Evolutionary conservation across 768 basidiomycete genomes (phyloP), one percentile per base, ranked within the genome.

Genomic region (Boletus rufocinnamomeus): DNA sequence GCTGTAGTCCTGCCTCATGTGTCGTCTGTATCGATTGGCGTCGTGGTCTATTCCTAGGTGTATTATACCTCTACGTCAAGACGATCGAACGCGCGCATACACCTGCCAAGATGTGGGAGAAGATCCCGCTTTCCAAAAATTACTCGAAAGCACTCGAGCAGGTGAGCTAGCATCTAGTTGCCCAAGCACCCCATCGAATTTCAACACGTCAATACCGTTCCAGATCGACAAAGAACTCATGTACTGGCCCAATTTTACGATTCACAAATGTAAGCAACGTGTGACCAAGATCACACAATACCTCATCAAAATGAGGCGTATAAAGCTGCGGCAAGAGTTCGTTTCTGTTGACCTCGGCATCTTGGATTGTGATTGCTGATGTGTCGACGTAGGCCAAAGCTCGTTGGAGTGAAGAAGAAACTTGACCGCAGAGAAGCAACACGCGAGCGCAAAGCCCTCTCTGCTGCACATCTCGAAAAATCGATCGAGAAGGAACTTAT

Each of bases 241-340:
- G n/a, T 93, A 98, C 72, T 98, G 97, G 97, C 96, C 97, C 5
- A 95, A 95, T 67, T 98, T 96, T 74, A 87, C 86, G 34, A 90
- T 95, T 54, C 97, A 98, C 79, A 98, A 98, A 77, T 98, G 97
- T 84, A 99, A 99, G 80, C 97, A 99, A 76, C 86, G 97, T 46
- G 82, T 98, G 32, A 99, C 97, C 13, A 99, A 98, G 79, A 98
- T 99, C 66, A 98, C 96, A 0, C 97, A 99, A 72, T 98, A 98
- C 70, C 84, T 99, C 63, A 98, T 98, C 74, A 95, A 97, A 80
- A 97, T 98, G 95, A 84, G 96, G 58, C 86, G 91, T 44, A 75
- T 96, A 60, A 91, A 91, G 64, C 79, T 95, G 56, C 86, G 89
- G 19, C 84, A 93, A 75, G 88, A 93, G 95, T 95, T 55, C 66